Base-by-base conservation (phyloP, 257 asterid genomes). In the Scutellaria galericulata region DNA sequence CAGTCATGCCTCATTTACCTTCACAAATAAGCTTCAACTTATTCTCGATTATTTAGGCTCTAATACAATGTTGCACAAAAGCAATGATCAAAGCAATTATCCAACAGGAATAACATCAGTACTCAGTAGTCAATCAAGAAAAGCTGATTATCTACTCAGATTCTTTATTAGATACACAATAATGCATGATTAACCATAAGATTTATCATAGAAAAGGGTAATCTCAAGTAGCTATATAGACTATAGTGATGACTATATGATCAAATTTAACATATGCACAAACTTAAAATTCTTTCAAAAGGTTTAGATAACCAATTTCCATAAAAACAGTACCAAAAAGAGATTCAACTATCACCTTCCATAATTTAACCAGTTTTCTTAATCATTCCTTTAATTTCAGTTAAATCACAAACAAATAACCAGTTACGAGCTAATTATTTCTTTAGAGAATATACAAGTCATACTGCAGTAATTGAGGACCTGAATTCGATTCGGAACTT, bases 401-500 rank as follows among this genome's bases (percentile, higher is more conserved):
- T 13, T 35, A 45, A 13, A 31, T 31, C 4, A 31, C 37, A 31
- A 31, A 31, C 37, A 31, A 31, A 31, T 31, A 31, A 31, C 37
- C 37, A 2, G 37, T 31, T 31, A 2, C 37, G 37, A 31, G 37
- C 37, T 31, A 31, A 2, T 31, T 1, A 31, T 31, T 31, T 31
- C 37, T 31, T 31, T 31, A 31, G 9, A 57, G 12, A 57, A 9
- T 10, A 55, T 27, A 48, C 10, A 46, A 44, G 47, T 9, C 1
- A 27, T 5, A 52, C 35, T 15, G n/a, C 46, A 18, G 2, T 20
- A 48, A 41, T 64, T 50, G 45, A 48, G 45, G 53, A 91, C 97
- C 85, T 87, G 85, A 51, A 84, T 80, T 75, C 76, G 81, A 75
- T 79, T 83, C 75, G 81, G 89, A 72, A 87, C 83, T 79, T 91